phyloP scores from a whole-genome alignment of 2,329 filamentous ascomycete species.

The Tricladium varicosporioides region DNA sequence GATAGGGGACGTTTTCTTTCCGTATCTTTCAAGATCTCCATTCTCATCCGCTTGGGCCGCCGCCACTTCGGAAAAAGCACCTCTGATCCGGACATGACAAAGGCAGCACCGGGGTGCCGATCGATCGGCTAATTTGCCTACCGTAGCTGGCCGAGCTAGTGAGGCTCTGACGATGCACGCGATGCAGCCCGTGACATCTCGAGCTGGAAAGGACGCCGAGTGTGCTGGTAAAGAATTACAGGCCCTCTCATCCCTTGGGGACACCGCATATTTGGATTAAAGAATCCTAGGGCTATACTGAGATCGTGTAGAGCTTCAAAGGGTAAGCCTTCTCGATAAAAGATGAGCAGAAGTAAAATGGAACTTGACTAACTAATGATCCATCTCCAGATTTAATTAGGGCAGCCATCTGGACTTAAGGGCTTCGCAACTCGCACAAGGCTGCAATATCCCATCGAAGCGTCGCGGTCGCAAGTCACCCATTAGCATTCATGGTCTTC shows the following conservation, averaged over 20 bases:
- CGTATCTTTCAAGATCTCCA: too few relatives aligned
- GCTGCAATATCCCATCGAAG: background rate
- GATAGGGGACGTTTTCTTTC: background rate
- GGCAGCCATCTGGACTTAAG: too few relatives aligned
- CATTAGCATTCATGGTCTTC: constrained; percentile 20
- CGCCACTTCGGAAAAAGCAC: too few relatives aligned
- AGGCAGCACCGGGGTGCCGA: background rate
- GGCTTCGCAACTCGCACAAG: too few relatives aligned
- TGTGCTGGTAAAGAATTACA: background rate
- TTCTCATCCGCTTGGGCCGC: too few relatives aligned
- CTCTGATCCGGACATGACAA: background rate
- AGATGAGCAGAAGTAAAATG: too few relatives aligned
- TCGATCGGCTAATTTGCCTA: background rate
- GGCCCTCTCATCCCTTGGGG: constrained; percentile 1
- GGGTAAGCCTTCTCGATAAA: too few relatives aligned
- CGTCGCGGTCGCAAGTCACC: background rate
- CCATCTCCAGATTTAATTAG: too few relatives aligned
- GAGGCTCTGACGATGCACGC: background rate
- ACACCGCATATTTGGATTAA: background rate
- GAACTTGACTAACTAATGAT: too few relatives aligned
- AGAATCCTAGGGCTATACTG: background rate
- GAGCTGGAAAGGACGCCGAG: background rate
- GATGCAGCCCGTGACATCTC: background rate
- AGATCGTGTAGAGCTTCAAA: background rate
- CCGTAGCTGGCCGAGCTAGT: background rate